A percentile compares a stretch with the other conserved stretches of the same genome.
These are phyloP conservation scores for Cucurbita maxima DNA, from an alignment of 306 rosid species.

Conservation along the genomic window DNA sequence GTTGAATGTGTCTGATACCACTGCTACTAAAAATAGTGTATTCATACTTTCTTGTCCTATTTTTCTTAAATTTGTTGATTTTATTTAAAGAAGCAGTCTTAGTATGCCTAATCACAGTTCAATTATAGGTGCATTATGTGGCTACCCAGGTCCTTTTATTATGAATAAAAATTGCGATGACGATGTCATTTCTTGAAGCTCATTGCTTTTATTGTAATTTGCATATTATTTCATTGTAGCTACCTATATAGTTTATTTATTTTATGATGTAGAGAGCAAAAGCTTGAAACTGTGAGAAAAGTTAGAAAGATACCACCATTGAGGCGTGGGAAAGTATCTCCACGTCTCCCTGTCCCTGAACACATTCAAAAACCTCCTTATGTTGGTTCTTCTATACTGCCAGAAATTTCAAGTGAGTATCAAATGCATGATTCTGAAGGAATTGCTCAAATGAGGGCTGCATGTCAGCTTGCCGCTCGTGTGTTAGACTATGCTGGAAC, in stretches of 20 bases:
- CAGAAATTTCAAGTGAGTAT: slow-evolving; percentile 59
- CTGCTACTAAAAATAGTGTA: no score
- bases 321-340: slow-evolving; percentile 73
- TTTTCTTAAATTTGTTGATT: no score
- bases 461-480: slow-evolving; percentile 85
- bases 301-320: slow-evolving; percentile 38
- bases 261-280: slow-evolving; percentile 47
- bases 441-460: slow-evolving; percentile 64
- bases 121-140: not conserved
- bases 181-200: not conserved
- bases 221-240: not conserved
- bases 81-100: no score
- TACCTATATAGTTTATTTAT: not conserved
- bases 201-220: not conserved
- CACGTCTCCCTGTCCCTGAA: slow-evolving; percentile 66
- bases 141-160: not conserved
- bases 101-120: no score
- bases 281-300: slow-evolving; percentile 28
- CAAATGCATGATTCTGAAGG: slow-evolving; percentile 74
- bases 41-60: no score
- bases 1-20: no score
- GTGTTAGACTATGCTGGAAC: slow-evolving; percentile 81
- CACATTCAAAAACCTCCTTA: slow-evolving; percentile 79
- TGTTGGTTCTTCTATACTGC: slow-evolving; percentile 47
- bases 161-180: not conserved